Conservation (phyloP, 73 alveolate species). For the Symbiodinium natans region DNA sequence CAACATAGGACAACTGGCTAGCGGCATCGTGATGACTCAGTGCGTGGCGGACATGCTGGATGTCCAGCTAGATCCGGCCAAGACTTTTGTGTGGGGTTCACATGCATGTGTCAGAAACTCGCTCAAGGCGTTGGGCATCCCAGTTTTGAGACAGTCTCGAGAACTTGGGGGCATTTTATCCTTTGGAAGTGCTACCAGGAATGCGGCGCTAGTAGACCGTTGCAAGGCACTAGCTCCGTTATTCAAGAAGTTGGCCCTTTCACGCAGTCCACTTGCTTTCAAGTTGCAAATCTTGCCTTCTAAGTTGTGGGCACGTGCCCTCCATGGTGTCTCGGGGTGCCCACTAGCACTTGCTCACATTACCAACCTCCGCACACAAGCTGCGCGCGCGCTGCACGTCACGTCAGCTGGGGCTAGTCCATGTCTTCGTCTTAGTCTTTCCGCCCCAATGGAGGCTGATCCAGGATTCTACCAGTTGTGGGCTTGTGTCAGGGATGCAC, state of each 20-base stretch:
- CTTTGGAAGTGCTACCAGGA: background rate
- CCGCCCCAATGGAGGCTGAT: background rate
- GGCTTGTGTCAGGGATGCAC: background rate
- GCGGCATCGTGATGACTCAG: background rate
- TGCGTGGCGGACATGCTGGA: background rate
- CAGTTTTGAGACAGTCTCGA: background rate
- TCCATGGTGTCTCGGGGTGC: background rate
- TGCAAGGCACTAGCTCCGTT: background rate
- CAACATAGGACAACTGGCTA: background rate
- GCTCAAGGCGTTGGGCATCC: background rate
- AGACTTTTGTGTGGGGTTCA: background rate
- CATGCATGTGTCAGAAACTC: background rate
- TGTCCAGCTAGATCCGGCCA: background rate
- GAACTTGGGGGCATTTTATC: slow-evolving; percentile 29
- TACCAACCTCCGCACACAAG: background rate
- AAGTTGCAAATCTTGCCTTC: background rate
- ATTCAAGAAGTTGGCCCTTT: background rate
- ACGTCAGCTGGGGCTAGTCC: background rate
- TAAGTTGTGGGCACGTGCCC: background rate
- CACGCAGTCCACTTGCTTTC: background rate
- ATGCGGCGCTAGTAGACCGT: background rate
- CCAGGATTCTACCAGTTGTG: background rate
- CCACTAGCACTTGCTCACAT: background rate
- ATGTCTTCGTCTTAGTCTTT: background rate
- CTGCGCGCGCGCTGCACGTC: background rate